Percentiles rank a stretch among this genome's conserved stretches.
Evolutionary conservation across 2,329 filamentous ascomycete genomes (phyloP).

Genomic region (Nectriaceae sp.): DNA sequence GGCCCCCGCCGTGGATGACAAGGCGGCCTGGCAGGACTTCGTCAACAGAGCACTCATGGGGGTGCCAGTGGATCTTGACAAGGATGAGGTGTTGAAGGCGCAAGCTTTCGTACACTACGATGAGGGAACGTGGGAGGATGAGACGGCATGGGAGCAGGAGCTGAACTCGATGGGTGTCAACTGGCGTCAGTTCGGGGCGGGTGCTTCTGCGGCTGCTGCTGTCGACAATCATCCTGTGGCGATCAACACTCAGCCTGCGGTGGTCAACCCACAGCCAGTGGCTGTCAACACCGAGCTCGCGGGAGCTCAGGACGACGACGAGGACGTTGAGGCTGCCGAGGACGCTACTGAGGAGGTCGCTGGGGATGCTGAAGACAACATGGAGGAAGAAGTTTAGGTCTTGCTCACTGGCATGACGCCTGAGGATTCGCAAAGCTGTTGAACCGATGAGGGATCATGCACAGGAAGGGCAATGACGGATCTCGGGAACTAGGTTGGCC

Average conservation of each 20-base stretch:
- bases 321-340: constrained; percentile 8
- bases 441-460: too few relatives aligned
- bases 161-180: background rate
- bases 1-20: constrained; percentile 21
- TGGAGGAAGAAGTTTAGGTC: constrained; percentile 3
- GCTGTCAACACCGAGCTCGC: constrained; percentile 7
- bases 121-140: constrained; percentile 8
- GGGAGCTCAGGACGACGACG: background rate
- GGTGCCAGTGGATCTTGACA: constrained; percentile 19
- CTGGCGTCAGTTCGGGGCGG: too few relatives aligned
- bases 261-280: too few relatives aligned
- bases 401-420: too few relatives aligned
- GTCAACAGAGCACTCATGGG: constrained; percentile 26
- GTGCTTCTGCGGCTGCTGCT: too few relatives aligned
- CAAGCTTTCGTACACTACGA: constrained; percentile 12
- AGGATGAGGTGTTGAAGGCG: constrained; percentile 27
- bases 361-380: constrained; percentile 4
- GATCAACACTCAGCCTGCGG: too few relatives aligned
- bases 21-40: constrained; percentile 28
- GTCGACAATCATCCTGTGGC: too few relatives aligned
- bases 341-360: constrained; percentile 12
- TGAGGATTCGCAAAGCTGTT: too few relatives aligned
- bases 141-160: background rate
- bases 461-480: too few relatives aligned
- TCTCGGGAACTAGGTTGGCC: too few relatives aligned